These are phyloP conservation scores for Calonectria fujianensis DNA, from an alignment of 2,329 filamentous ascomycete species.

Conservation along the genomic window DNA sequence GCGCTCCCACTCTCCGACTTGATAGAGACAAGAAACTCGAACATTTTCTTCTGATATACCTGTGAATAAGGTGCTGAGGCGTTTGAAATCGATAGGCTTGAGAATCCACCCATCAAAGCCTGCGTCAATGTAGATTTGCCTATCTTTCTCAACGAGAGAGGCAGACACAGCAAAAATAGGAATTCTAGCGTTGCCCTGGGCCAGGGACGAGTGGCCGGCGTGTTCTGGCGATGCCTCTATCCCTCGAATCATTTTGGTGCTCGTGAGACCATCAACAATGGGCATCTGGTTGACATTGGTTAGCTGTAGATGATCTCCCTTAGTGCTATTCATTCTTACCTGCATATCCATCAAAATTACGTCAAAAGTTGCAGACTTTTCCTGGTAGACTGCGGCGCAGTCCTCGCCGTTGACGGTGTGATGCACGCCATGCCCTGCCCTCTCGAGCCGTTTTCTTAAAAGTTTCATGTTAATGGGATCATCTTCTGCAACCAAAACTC, in stretches of 20 bases:
- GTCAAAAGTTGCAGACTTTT: constrained; percentile 79
- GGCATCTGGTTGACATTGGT: constrained; percentile 81
- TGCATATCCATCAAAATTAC: constrained; percentile 95
- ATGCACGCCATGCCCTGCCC: constrained; percentile 81
- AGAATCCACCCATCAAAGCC: constrained; percentile 95
- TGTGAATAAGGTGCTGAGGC: constrained; percentile 80
- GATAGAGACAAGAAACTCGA: constrained; percentile 79
- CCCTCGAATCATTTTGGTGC: constrained; percentile 88
- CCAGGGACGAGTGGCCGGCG: constrained; percentile 74
- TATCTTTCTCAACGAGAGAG: constrained; percentile 83
- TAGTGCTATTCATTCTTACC: constrained; percentile 68
- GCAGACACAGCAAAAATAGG: constrained; percentile 93
- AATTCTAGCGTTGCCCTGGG: constrained; percentile 77
- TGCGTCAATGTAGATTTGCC: constrained; percentile 80
- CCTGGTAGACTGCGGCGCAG: constrained; percentile 82
- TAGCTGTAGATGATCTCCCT: constrained; percentile 2
- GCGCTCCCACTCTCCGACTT: constrained; percentile 84
- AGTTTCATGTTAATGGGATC: constrained; percentile 92
- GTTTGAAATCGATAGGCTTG: constrained; percentile 89
- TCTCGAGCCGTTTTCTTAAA: constrained; percentile 86
- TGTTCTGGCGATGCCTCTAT: constrained; percentile 75
- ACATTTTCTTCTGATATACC: constrained; percentile 79
- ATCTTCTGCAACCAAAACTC: constrained; percentile 88
- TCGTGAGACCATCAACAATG: constrained; percentile 88
- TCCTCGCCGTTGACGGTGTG: constrained; percentile 90